Evolutionary conservation across 2,329 filamentous ascomycete species (phyloP), one percentile per base, ranked within the genome.

Genomic region (Neofusicoccum laricinum): DNA sequence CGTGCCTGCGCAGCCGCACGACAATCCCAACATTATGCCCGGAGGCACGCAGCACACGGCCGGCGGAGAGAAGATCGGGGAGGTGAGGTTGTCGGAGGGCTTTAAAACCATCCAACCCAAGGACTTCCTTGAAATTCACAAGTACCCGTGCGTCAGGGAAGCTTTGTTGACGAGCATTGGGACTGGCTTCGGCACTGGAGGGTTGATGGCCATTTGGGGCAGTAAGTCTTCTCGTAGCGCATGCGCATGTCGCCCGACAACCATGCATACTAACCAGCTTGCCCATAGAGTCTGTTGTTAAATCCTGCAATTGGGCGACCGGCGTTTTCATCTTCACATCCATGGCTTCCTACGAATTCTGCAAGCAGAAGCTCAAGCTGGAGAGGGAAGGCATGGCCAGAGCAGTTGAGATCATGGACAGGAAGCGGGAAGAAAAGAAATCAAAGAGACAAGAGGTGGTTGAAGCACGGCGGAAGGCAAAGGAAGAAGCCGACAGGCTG

Each of bases 361-460:
- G 94, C 79, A 88, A 93, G 72, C 88, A 88, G 69, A 85, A 86
- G 67, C 84, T 93, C 65, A 82, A 86, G 53, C 84, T 89, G 66
- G 94, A 98, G 78, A 86, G 89, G 70, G 86, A 88, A 67, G 90
- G 92, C 67, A 94, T 99, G 88, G 90, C 90, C 75, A 84, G 92
- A 68, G 91, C 91, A 3, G 89, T 96, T 63, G 92, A 96, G 73
- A 86, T 95, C 65, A 89, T 94, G 76, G 88, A 90, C 72, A 82
- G 86, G 70, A 88, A 93, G 76, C 88, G 91, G 72, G 81, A 71
- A 19, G 73, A 74, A 49, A 76, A 80, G 43, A 80, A 80, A 67
- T 75, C 76, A n/a, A 77, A 77, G 65, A 79, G 77, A 68, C 79
- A 81, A 65, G 71, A 71, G 61, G 55, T 71, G 14, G 70, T 72